Conservation (phyloP, 2,329 filamentous ascomycete species). For the Setomelanomma holmii region DNA sequence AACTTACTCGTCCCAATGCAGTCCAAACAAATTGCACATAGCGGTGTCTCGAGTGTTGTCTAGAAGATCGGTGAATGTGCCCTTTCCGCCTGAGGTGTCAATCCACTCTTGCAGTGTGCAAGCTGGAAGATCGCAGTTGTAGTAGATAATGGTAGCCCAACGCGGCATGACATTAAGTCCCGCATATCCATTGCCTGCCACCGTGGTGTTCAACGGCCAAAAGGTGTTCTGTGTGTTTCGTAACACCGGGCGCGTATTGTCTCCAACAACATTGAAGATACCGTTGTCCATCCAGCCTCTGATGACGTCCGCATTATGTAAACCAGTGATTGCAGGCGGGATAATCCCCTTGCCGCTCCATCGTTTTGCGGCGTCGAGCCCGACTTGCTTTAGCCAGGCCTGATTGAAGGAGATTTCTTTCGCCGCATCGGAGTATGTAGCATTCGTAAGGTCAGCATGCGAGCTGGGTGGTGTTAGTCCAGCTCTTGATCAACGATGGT, state of each 20-base stretch:
- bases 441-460: slow-evolving; percentile 65
- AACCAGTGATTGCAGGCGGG: slow-evolving; percentile 68
- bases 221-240: slow-evolving; percentile 61
- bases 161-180: slow-evolving; percentile 66
- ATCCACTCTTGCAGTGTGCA: slow-evolving; percentile 69
- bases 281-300: slow-evolving; percentile 66
- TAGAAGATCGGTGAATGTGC: slow-evolving; percentile 61
- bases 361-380: slow-evolving; percentile 54
- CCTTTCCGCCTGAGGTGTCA: slow-evolving; percentile 63
- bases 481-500: neutral
- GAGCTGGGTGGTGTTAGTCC: slow-evolving; percentile 43
- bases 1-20: slow-evolving; percentile 59
- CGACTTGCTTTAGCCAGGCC: slow-evolving; percentile 63
- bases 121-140: slow-evolving; percentile 65
- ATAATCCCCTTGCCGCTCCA: slow-evolving; percentile 65
- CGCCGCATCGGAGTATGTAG: slow-evolving; percentile 63
- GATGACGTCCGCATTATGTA: slow-evolving; percentile 70
- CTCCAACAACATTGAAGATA: slow-evolving; percentile 67
- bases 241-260: slow-evolving; percentile 66
- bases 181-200: slow-evolving; percentile 60
- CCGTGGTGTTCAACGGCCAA: slow-evolving; percentile 63
- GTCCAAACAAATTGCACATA: slow-evolving; percentile 63
- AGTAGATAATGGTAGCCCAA: slow-evolving; percentile 69
- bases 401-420: slow-evolving; percentile 68
- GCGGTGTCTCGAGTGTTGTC: slow-evolving; percentile 60